Percentiles rank a stretch among this genome's conserved stretches.
Conservation (phyloP, 1,284 basidiomycete genomes). For the Lentinula novae-zelandiae region DNA sequence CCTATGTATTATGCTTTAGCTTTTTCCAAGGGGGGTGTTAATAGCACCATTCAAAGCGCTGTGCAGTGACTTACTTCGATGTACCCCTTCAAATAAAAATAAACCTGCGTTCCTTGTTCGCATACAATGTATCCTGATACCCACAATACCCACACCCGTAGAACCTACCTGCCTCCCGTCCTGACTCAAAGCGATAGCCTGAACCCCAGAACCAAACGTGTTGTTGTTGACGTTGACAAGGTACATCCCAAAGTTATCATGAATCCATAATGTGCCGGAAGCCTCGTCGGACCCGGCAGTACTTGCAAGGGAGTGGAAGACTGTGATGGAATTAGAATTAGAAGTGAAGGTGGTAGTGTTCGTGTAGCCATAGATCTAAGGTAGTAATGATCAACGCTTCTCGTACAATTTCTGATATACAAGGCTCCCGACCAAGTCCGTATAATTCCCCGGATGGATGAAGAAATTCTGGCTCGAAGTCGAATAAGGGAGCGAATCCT, state of each 20-base stretch:
- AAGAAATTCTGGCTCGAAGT: constrained; percentile 42
- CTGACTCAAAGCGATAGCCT: constrained; percentile 52
- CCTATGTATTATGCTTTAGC: background rate
- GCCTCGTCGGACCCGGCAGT: constrained; percentile 48
- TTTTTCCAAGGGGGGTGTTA: background rate
- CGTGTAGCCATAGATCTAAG: no score
- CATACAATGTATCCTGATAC: constrained; percentile 42
- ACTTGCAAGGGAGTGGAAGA: constrained; percentile 18
- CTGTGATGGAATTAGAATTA: no score
- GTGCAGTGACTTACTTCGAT: constrained; percentile 38
- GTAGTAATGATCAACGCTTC: no score
- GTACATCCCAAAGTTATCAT: constrained; percentile 50
- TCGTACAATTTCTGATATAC: no score
- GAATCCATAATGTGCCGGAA: constrained; percentile 50
- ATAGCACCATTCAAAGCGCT: no score
- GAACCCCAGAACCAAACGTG: constrained; percentile 46
- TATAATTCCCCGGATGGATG: constrained; percentile 50
- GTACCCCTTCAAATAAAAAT: constrained; percentile 37
- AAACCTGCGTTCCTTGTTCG: constrained; percentile 47
- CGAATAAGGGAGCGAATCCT: constrained; percentile 38
- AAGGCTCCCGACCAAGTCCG: no score
- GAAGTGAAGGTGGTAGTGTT: no score
- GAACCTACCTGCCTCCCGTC: constrained; percentile 47
- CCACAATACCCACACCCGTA: constrained; percentile 52
- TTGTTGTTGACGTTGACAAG: constrained; percentile 55